Conservation (phyloP, 176 grass and related monocot genomes). For the Carex pumila region DNA sequence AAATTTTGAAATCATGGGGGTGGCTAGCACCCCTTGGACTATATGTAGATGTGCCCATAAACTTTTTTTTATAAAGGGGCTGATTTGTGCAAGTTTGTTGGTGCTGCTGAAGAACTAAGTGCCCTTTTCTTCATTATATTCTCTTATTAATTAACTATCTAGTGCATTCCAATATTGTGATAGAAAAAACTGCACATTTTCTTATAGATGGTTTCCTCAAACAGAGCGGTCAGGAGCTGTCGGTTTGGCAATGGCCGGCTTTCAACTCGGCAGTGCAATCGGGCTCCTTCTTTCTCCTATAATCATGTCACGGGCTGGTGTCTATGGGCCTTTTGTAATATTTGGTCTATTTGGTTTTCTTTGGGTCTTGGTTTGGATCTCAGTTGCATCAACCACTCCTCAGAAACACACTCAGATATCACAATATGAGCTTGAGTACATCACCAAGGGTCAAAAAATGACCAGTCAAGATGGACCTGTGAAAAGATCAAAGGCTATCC, state of each 20-base stretch:
- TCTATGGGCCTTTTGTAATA: slow-evolving; percentile 91
- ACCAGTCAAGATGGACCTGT: slow-evolving; percentile 30
- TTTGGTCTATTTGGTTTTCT: slow-evolving; percentile 98
- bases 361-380: slow-evolving; percentile 92
- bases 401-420: slow-evolving; percentile 74
- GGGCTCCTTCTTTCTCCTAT: slow-evolving; percentile 87
- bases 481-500: slow-evolving; percentile 55
- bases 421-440: slow-evolving; percentile 77
- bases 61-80: neutral
- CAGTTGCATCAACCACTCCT: slow-evolving; percentile 72
- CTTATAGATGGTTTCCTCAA: slow-evolving; percentile 91
- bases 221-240: slow-evolving; percentile 92
- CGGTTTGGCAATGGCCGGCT: slow-evolving; percentile 89
- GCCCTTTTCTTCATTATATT: neutral
- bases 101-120: neutral
- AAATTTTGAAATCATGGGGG: too few species aligned
- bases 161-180: neutral
- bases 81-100: slow-evolving; percentile 5
- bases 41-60: neutral
- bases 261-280: slow-evolving; percentile 86
- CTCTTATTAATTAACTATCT: neutral
- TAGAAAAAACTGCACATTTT: slow-evolving; percentile 31
- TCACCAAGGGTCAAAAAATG: slow-evolving; percentile 58
- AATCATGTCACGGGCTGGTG: slow-evolving; percentile 78
- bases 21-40: too few species aligned